Conservation (phyloP, 2,329 filamentous ascomycete species). For the Claviceps sp. region DNA sequence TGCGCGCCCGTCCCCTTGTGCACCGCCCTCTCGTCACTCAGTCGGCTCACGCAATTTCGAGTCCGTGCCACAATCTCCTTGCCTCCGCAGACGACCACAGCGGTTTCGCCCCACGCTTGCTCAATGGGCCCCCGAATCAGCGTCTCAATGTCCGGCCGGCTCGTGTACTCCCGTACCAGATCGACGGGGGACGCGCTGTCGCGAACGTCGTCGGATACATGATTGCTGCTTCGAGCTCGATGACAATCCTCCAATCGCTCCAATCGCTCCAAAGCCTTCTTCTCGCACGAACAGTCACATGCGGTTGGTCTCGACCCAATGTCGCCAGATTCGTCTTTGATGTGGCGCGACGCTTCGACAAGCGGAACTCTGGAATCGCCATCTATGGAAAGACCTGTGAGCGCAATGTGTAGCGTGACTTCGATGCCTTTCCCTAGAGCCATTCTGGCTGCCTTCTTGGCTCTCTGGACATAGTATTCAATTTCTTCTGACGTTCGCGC, state of each 20-base stretch:
- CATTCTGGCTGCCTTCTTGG: constrained; percentile 29
- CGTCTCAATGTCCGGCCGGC: constrained; percentile 35
- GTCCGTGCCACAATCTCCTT: constrained; percentile 38
- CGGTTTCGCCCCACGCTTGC: constrained; percentile 45
- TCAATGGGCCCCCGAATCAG: constrained; percentile 43
- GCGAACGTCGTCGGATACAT: background rate
- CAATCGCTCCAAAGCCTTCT: background rate
- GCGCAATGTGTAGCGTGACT: constrained; percentile 38
- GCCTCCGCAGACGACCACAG: constrained; percentile 46
- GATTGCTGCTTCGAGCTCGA: background rate
- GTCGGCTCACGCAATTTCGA: constrained; percentile 38
- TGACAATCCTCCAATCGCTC: background rate
- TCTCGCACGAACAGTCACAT: background rate
- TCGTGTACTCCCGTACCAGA: constrained; percentile 28
- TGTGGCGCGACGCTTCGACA: background rate
- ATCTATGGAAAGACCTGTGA: constrained; percentile 25
- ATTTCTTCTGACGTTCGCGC: constrained; percentile 40
- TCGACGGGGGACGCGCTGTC: constrained; percentile 11
- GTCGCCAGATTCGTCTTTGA: background rate
- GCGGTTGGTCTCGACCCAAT: background rate
- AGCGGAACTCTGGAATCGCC: constrained; percentile 4
- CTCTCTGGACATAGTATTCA: constrained; percentile 39
- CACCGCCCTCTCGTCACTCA: constrained; percentile 48
- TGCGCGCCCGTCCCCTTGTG: constrained; percentile 52
- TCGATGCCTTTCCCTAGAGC: constrained; percentile 30